Conservation (phyloP, 148 eudicot genomes). For the Amaranthus cruentus region DNA sequence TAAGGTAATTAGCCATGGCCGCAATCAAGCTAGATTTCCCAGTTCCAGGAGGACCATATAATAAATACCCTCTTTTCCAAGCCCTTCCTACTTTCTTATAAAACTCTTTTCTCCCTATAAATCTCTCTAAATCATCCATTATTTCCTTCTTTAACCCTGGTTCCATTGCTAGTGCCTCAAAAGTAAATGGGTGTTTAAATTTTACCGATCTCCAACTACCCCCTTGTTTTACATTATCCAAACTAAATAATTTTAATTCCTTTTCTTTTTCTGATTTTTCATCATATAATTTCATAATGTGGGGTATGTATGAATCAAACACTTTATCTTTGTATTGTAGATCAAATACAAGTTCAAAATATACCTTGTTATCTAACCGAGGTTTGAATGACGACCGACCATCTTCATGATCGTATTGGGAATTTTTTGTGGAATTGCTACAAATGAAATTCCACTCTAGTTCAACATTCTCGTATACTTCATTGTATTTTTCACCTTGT, state of each 20-base stretch:
- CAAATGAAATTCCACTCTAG: slow-evolving; percentile 23
- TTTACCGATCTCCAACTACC: slow-evolving; percentile 26
- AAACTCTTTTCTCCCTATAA: slow-evolving; percentile 29
- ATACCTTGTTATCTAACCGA: slow-evolving; percentile 1
- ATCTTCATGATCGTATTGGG: slow-evolving; percentile 2
- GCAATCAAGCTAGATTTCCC: slow-evolving; percentile 42
- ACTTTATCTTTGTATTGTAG: slow-evolving; percentile 24
- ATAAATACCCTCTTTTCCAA: slow-evolving; percentile 39
- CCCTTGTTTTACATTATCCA: slow-evolving; percentile 5
- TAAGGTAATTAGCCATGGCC: slow-evolving; percentile 39
- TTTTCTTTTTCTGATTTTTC: slow-evolving; percentile 18
- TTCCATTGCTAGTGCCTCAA: slow-evolving; percentile 34
- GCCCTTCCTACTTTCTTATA: slow-evolving; percentile 32
- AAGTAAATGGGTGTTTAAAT: slow-evolving; percentile 36
- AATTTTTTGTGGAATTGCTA: neutral
- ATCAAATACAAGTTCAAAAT: slow-evolving; percentile 20
- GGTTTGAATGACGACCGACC: neutral
- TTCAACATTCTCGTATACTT: slow-evolving; percentile 18
- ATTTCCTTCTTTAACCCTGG: slow-evolving; percentile 21
- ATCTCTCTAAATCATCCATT: slow-evolving; percentile 35
- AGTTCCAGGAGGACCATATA: slow-evolving; percentile 44
- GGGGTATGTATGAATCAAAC: slow-evolving; percentile 26
- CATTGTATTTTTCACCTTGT: slow-evolving; percentile 22
- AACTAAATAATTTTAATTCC: slow-evolving; percentile 20
- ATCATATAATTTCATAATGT: slow-evolving; percentile 20